A percentile compares a stretch with the other conserved stretches of the same genome.
Evolutionary conservation across 164 flowering plant species (phyloP).

Genomic region (Macadamia tetraphylla): DNA sequence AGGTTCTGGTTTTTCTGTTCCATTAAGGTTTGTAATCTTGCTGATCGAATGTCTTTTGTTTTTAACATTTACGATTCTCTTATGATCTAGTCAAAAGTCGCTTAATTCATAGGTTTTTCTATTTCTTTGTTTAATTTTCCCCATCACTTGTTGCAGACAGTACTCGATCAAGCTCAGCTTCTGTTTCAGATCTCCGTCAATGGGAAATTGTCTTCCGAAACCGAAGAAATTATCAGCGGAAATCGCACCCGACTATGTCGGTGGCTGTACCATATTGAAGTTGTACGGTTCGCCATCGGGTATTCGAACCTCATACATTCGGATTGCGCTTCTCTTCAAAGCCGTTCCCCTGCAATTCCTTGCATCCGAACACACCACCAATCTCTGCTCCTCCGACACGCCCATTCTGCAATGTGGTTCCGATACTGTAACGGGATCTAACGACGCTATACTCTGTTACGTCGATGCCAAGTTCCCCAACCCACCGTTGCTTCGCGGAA

Average conservation of each 20-base stretch:
- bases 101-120: no score
- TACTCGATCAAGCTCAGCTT: no score
- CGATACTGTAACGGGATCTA: slow-evolving; percentile 44
- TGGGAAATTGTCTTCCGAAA: slow-evolving; percentile 24
- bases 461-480: slow-evolving; percentile 47
- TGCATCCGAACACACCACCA: slow-evolving; percentile 20
- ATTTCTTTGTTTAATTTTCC: no score
- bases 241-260: slow-evolving; percentile 26
- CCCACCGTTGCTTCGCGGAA: slow-evolving; percentile 31
- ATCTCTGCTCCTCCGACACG: slow-evolving; percentile 15
- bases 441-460: slow-evolving; percentile 33
- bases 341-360: slow-evolving; percentile 27
- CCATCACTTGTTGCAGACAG: no score
- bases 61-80: no score
- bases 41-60: no score
- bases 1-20: neutral
- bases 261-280: slow-evolving; percentile 12
- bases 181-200: neutral
- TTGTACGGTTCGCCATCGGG: slow-evolving; percentile 34
- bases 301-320: slow-evolving; percentile 29
- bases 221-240: slow-evolving; percentile 28
- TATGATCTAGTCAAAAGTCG: no score
- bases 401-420: slow-evolving; percentile 28
- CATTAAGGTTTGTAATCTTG: no score
- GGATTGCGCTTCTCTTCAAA: slow-evolving; percentile 49